Base-by-base conservation (phyloP, 371 early-diverging fungal species). In the Lichtheimia ramosa region DNA sequence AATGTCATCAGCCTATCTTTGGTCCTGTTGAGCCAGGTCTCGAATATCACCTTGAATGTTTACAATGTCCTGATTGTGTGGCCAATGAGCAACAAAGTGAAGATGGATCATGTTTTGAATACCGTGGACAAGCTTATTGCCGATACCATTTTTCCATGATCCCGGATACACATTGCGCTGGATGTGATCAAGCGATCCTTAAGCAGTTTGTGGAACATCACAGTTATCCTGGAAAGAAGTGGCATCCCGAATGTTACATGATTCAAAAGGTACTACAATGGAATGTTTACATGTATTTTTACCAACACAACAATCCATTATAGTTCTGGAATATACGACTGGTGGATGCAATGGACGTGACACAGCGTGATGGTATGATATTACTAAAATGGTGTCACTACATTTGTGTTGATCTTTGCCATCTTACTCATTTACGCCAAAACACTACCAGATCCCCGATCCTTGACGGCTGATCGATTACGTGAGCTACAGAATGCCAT, bases 181-280 rank as follows among this genome's bases (percentile, higher is more conserved):
- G 98, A 2, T 98, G 98, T 69, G 79, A 88, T 62, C 92, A 91
- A 51, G 93, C 95, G 16, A 94, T 98, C 41, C 71, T 98, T 56
- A 91, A 93, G 64, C 92, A 93, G 61, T 98, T 93, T 76, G 89
- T 98, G 48, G 96, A 98, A 64, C 87, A 84, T 65, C 75, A 77
- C 43, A 84, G 89, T 62, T 75, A 85, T 57, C 79, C 85, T 56
- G 82, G 89, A 43, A 87, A 86, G 57, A 90, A 91, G 56, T 98
- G 98, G 98, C 98, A 98, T 71, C 97, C 97, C 10, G 95, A 96
- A 70, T 98, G 98, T 71, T 98, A 98, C 73, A 97, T 96, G 97
- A 94, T 98, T 39, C 70, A 56, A 48, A 77, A 77, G 64, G 73
- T 73, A 62, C 27, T 39, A 14, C 34, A 10, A 15, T 52, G 6